phyloP scores from a whole-genome alignment of 345 rosid species.

The Corchorus capsularis region DNA sequence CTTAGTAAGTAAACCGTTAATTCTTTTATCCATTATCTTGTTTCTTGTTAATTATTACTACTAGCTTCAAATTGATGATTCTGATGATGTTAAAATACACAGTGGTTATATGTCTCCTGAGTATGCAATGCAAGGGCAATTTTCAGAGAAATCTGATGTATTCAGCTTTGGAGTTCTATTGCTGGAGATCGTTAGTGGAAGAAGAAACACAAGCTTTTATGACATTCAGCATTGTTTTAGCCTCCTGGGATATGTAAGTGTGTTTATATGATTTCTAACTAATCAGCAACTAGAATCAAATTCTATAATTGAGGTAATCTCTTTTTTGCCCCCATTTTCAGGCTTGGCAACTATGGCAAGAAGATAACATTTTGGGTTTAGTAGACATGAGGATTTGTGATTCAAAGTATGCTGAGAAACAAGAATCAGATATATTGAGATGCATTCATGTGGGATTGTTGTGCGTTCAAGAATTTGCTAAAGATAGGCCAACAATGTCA shows the following conservation, averaged over 20 bases:
- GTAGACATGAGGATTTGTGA: not conserved
- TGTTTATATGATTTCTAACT: not conserved
- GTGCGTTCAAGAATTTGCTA: conserved; percentile 30
- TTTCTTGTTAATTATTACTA: not conserved
- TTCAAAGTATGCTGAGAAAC: not conserved
- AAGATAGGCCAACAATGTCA: conserved; percentile 27
- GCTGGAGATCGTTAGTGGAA: conserved; percentile 43
- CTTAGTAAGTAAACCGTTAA: conserved; percentile 16
- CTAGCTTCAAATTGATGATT: not conserved
- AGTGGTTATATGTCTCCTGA: conserved; percentile 53
- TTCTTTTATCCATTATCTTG: not conserved
- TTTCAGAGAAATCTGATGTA: conserved; percentile 49
- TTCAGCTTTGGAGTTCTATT: conserved; percentile 48
- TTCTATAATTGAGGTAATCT: too few relatives aligned
- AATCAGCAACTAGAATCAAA: not conserved
- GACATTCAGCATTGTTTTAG: conserved; percentile 20
- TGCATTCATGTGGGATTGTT: conserved; percentile 31
- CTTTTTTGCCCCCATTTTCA: not conserved
- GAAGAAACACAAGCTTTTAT: conserved; percentile 33
- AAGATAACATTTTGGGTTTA: not conserved
- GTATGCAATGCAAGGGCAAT: conserved; percentile 42
- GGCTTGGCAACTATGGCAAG: conserved; percentile 34
- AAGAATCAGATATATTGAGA: not conserved
- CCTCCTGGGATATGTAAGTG: conserved; percentile 40
- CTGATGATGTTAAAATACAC: not conserved